These are phyloP conservation scores for Wilhelminamyces savonicus DNA, from an alignment of 805 yeast species.

Conservation along the genomic window DNA sequence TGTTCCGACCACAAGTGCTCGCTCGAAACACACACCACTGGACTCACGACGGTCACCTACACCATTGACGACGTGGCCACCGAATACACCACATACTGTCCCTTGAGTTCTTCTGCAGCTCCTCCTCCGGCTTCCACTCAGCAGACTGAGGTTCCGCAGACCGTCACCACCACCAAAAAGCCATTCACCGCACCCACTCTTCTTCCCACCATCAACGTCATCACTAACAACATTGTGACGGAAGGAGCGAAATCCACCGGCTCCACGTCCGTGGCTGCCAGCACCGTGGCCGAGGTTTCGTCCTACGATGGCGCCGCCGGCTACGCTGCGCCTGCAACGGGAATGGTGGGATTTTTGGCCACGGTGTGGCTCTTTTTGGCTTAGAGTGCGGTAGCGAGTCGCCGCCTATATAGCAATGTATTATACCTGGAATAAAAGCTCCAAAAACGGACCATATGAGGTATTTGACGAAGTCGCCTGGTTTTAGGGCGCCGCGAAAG, in stretches of 20 bases:
- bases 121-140: slow-evolving; percentile 7
- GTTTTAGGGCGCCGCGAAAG: no score
- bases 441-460: no score
- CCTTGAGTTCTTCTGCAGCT: slow-evolving; percentile 8
- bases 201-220: slow-evolving; percentile 29
- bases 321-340: no score
- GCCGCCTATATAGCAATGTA: no score
- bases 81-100: slow-evolving; percentile 8
- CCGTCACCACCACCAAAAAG: slow-evolving; percentile 9
- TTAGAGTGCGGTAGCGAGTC: no score
- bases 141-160: slow-evolving; percentile 5
- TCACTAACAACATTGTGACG: slow-evolving; percentile 35
- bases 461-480: no score
- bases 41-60: slow-evolving; percentile 6
- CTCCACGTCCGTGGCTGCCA: not conserved
- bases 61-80: slow-evolving; percentile 7
- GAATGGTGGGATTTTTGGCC: no score
- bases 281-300: slow-evolving; percentile 5
- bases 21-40: slow-evolving; percentile 9
- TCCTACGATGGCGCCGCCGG: slow-evolving; percentile 26
- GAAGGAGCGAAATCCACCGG: slow-evolving; percentile 14
- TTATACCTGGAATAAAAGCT: no score
- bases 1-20: slow-evolving; percentile 9
- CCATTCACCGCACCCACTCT: slow-evolving; percentile 5
- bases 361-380: no score